Conservation (phyloP, 1,284 basidiomycete species). For the Ganoderma lingzhi region DNA sequence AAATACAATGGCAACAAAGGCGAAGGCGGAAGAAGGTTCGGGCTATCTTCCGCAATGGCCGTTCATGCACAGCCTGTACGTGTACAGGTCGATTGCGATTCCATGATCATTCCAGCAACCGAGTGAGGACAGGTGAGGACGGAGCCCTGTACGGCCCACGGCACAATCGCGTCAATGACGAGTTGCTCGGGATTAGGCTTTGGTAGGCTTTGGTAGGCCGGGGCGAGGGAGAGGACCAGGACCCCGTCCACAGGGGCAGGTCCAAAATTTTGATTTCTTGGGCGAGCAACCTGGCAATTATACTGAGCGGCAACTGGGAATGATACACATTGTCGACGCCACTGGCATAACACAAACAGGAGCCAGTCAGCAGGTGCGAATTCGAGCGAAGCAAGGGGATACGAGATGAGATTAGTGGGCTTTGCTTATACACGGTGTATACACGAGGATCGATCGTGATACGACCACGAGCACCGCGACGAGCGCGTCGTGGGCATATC, state of each 20-base stretch:
- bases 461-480: neutral
- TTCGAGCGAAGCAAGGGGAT: neutral
- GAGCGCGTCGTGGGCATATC: neutral
- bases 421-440: conserved; percentile 12
- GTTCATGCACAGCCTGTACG: neutral
- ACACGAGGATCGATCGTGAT: conserved; percentile 34
- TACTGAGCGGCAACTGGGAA: neutral
- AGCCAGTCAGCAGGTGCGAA: conserved; percentile 12
- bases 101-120: neutral
- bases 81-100: neutral
- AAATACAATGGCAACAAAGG: neutral
- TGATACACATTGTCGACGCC: conserved; percentile 1
- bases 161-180: neutral
- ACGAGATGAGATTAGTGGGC: conserved; percentile 21
- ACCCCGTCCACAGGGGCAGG: neutral
- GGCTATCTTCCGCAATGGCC: neutral
- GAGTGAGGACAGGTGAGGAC: neutral
- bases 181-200: neutral
- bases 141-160: neutral
- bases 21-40: neutral
- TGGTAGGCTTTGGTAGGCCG: neutral
- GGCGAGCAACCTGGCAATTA: neutral
- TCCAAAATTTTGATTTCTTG: neutral
- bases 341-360: neutral
- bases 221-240: neutral